Base-by-base conservation (phyloP, 495 filamentous ascomycete genomes). In the Xylaria bambusicola region DNA sequence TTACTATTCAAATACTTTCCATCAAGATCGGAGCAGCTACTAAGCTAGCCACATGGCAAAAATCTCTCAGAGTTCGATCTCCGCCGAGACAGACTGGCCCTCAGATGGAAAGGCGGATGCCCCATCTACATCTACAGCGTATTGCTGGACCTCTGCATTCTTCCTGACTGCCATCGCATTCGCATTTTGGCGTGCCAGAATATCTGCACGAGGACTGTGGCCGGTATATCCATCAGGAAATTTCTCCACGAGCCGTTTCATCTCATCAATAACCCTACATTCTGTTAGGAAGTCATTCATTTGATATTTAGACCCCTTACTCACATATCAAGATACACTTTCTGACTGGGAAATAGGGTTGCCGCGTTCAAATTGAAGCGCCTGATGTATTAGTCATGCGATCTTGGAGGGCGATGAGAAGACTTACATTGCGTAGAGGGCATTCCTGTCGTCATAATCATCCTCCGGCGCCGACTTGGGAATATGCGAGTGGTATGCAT, bases 381-480 rank as follows among this genome's bases (percentile, higher is more conserved):
- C 53, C 36, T 41, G 31, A 53, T 6, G 15, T 53, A 29, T 53
- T 41, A 53, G 50, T 33, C 31, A 45, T 47, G 41, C 31, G 26
- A 56, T 40, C 24, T 41, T 24, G 15, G 38, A 47, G 13, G 5
- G 26, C 26, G 35, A 24, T 20, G 23, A 26, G n/a, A 49, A 49
- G 27, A 26, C 64, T 62, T 56, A 65, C 67, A 70, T 21, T 5
- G 46, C 60, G 46, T 70, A 70, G 33, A 71, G 61, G 2, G 60
- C 62, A 20, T 66, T 67, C 10, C 66, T 38, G 47, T 65, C 62
- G 27, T 69, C 62, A 26, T 60, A 69, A 26, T 69, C 69, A 15
- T 64, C 61, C 17, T 24, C 47, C 1, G 66, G 66, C 18, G 65
- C 56, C 4, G 64, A 45, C 17, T 45, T 60, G 3, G 46, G 45